phyloP scores from a whole-genome alignment of 805 yeast species.

The Saturnispora bothae region DNA sequence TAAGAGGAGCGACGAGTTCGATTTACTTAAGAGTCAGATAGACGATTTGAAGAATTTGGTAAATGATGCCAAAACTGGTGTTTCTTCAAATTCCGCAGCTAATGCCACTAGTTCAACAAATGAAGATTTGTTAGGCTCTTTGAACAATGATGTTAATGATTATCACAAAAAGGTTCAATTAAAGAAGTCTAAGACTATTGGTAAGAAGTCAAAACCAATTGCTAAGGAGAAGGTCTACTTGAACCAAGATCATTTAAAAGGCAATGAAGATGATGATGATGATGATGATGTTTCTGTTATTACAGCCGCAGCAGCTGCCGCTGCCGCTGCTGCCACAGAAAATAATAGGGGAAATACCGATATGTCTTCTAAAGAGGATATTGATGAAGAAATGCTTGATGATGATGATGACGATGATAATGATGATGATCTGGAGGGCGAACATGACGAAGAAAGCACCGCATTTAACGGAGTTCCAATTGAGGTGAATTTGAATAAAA shows the following conservation, averaged over 20 bases:
- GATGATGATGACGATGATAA: conserved; percentile 4
- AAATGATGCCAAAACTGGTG: not conserved
- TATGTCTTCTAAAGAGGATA: not conserved
- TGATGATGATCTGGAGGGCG: conserved; percentile 3
- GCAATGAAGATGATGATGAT: not conserved
- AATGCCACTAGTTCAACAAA: not conserved
- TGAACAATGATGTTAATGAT: conserved; percentile 22
- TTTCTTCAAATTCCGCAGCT: conserved; percentile 3
- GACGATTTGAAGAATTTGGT: conserved; percentile 5
- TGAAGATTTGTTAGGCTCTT: conserved; percentile 14
- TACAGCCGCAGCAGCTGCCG: conserved; percentile 5
- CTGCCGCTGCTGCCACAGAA: not conserved
- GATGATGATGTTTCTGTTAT: conserved; percentile 1
- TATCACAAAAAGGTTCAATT: conserved; percentile 23
- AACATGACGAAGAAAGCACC: conserved; percentile 1
- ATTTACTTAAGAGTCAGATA: conserved; percentile 3
- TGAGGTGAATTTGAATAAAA: conserved; percentile 2
- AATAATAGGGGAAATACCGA: not conserved
- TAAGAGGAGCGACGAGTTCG: conserved; percentile 5
- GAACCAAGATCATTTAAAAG: not conserved
- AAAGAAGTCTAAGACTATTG: conserved; percentile 11
- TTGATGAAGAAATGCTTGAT: conserved; percentile 2
- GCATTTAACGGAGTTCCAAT: conserved; percentile 7
- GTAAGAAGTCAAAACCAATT: conserved; percentile 6
- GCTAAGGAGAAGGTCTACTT: not conserved